Conservation (phyloP, 2,329 filamentous ascomycete species). For the Penicillium glabrum region DNA sequence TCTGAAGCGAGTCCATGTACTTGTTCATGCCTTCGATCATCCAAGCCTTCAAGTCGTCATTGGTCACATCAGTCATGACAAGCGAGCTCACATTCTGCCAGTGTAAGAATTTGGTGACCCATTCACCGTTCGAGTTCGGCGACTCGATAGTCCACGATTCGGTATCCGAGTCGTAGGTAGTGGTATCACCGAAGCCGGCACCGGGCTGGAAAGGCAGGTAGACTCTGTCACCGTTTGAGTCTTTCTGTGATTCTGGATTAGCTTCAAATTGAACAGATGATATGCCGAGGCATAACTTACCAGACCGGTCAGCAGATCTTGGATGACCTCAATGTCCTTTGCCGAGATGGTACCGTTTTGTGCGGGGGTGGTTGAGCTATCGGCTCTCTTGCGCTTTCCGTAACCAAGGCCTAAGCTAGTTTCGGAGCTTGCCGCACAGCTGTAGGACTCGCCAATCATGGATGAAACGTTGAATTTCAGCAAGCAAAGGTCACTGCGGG, state of each 20-base stretch:
- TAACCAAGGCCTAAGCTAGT: slow-evolving; percentile 29
- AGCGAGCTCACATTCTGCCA: too few species aligned
- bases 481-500: slow-evolving; percentile 51
- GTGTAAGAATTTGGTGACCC: too few species aligned
- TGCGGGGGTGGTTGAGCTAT: slow-evolving; percentile 9
- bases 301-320: slow-evolving; percentile 39
- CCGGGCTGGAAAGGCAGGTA: too few species aligned
- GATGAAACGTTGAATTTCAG: slow-evolving; percentile 48
- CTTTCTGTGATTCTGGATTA: slow-evolving; percentile 11
- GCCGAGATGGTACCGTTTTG: slow-evolving; percentile 33
- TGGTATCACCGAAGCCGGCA: too few species aligned
- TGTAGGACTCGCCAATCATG: slow-evolving; percentile 49
- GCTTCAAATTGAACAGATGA: not conserved
- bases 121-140: too few species aligned
- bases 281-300: slow-evolving; percentile 34
- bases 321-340: slow-evolving; percentile 31
- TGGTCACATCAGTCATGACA: slow-evolving; percentile 24
- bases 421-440: slow-evolving; percentile 37
- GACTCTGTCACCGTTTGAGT: slow-evolving; percentile 44
- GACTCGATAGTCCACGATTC: too few species aligned
- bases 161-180: too few species aligned
- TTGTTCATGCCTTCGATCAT: slow-evolving; percentile 43
- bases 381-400: not conserved
- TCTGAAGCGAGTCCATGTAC: slow-evolving; percentile 55
- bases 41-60: slow-evolving; percentile 51